phyloP scores from a whole-genome alignment of 306 rosid species.

The Glycyrrhiza uralensis region DNA sequence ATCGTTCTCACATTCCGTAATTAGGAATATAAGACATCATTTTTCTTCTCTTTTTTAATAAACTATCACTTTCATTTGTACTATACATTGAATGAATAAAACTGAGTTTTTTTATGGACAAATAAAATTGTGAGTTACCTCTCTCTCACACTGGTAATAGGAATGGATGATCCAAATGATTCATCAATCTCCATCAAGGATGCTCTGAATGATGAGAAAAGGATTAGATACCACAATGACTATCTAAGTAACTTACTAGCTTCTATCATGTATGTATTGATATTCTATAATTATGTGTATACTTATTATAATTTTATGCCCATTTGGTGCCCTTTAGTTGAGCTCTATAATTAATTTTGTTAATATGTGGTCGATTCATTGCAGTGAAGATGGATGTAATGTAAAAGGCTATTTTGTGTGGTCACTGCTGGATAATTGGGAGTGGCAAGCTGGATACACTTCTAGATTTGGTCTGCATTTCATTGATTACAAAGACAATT shows the following conservation, averaged over 20 bases:
- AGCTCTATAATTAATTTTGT: not conserved
- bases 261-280: conserved; percentile 47
- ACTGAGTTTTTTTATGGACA: too few species aligned
- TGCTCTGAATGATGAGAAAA: conserved; percentile 66
- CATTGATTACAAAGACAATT: conserved; percentile 64
- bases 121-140: not conserved
- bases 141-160: conserved; percentile 24
- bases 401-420: conserved; percentile 81
- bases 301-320: too few species aligned
- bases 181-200: conserved; percentile 38
- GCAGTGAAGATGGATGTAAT: conserved; percentile 82
- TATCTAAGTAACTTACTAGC: conserved; percentile 57
- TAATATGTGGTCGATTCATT: not conserved
- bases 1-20: too few species aligned
- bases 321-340: not conserved
- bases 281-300: not conserved
- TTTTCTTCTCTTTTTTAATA: not conserved
- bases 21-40: not conserved
- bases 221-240: conserved; percentile 66
- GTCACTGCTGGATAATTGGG: conserved; percentile 86
- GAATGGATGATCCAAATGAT: conserved; percentile 81
- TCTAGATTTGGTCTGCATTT: conserved; percentile 80
- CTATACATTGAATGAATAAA: not conserved
- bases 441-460: conserved; percentile 69
- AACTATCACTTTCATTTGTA: not conserved